A percentile compares a stretch with the other conserved stretches of the same genome.
Evolutionary conservation across 441 rosid genomes (phyloP).

Genomic region (Flueggea neowawraea): DNA sequence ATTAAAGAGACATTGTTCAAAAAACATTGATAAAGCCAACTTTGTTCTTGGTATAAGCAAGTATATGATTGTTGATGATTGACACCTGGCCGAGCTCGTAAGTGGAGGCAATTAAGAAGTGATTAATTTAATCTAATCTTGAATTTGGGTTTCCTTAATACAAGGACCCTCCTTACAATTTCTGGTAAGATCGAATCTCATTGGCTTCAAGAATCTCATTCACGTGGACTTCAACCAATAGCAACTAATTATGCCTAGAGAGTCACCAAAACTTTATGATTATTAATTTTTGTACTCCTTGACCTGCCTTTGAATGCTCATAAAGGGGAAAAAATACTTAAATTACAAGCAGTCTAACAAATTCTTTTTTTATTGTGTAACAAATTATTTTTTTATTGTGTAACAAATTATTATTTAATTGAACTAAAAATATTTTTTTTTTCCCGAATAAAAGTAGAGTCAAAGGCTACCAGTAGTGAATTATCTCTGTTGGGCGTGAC

Average conservation of each 20-base stretch:
- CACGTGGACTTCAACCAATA: constrained; percentile 29
- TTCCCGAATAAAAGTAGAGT: too few species aligned
- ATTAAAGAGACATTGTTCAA: too few species aligned
- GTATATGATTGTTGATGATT: constrained; percentile 41
- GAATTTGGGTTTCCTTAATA: constrained; percentile 18
- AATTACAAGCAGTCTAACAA: too few species aligned
- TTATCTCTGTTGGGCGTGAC: too few species aligned
- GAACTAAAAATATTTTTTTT: too few species aligned
- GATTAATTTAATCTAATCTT: constrained; percentile 7
- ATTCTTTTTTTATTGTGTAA: too few species aligned
- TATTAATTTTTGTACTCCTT: constrained; percentile 2
- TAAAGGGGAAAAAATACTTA: too few species aligned
- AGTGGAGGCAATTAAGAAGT: constrained; percentile 10
- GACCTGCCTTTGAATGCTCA: neutral
- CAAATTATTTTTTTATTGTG: too few species aligned
- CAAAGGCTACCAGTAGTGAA: too few species aligned
- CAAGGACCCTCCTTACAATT: neutral
- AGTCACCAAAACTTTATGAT: constrained; percentile 11
- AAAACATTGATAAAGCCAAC: constrained; percentile 1
- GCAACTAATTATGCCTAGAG: neutral
- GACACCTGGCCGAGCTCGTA: constrained; percentile 45
- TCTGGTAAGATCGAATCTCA: constrained; percentile 19
- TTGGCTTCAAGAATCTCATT: constrained; percentile 17
- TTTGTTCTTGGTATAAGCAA: constrained; percentile 10
- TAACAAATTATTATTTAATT: too few species aligned